Conservation (phyloP, 257 asterid species). For the Coffea eugenioides region DNA sequence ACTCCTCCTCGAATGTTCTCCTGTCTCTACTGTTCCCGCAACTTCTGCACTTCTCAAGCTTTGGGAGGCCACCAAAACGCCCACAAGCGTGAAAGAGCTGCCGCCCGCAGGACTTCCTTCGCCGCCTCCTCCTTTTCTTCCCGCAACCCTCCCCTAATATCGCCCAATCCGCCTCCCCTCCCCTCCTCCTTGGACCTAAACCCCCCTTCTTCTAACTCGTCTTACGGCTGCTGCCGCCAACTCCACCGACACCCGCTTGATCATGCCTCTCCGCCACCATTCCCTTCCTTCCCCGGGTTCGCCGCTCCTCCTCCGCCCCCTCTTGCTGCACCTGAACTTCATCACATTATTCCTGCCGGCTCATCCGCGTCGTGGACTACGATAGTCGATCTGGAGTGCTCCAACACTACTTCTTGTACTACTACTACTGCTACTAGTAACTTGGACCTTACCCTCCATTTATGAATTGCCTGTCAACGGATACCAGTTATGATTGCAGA, state of each 20-base stretch:
- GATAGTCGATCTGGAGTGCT: not conserved
- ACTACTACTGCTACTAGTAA: not conserved
- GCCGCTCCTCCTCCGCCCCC: not conserved
- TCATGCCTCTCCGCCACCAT: conserved; percentile 9
- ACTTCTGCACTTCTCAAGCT: conserved; percentile 88
- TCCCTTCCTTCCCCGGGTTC: conserved; percentile 7
- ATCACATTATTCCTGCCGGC: not conserved
- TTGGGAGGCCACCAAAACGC: conserved; percentile 95
- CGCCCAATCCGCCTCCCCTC: not conserved
- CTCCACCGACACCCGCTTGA: not conserved
- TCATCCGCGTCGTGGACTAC: not conserved
- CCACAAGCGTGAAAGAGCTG: conserved; percentile 89
- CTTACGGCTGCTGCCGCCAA: not conserved
- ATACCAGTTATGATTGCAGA: too few species aligned
- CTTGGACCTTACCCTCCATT: conserved; percentile 29
- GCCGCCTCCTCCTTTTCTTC: conserved; percentile 4
- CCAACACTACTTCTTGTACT: not conserved
- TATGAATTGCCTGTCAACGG: not conserved
- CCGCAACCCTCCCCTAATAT: too few species aligned
- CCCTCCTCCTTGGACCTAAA: not conserved
- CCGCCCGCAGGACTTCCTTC: conserved; percentile 48
- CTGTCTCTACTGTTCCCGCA: conserved; percentile 83
- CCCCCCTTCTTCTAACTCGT: not conserved
- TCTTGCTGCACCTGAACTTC: not conserved
- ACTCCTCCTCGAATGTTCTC: conserved; percentile 47